A percentile compares a stretch with the other conserved stretches of the same genome.
Conservation (phyloP, 2,329 filamentous ascomycete species). For the Diplodia corticola region DNA sequence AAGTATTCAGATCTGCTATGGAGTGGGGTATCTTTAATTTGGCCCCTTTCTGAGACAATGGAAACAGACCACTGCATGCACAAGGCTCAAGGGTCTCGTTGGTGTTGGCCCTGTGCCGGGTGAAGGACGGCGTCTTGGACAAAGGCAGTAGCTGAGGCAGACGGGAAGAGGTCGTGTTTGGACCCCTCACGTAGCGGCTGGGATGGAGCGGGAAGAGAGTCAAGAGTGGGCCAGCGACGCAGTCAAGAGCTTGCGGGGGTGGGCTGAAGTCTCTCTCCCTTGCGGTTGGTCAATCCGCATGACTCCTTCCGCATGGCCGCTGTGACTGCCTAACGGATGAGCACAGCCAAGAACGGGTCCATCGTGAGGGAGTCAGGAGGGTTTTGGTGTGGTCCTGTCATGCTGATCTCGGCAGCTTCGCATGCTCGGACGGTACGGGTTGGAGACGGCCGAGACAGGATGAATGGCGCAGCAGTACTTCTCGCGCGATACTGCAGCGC, state of each 20-base stretch:
- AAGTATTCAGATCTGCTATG: constrained; percentile 16
- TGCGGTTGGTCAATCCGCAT: constrained; percentile 2
- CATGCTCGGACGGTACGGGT: neutral
- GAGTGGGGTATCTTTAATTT: constrained; percentile 17
- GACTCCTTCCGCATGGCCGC: neutral
- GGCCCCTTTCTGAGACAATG: constrained; percentile 19
- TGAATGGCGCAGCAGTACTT: neutral
- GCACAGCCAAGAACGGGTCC: neutral
- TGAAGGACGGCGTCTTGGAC: neutral
- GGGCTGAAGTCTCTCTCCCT: neutral
- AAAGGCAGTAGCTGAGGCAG: neutral
- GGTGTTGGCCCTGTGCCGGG: neutral
- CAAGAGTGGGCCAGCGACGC: neutral
- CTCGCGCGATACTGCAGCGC: neutral
- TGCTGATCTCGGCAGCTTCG: neutral
- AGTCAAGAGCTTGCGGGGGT: neutral
- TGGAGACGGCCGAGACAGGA: neutral
- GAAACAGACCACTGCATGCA: neutral
- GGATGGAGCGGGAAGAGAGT: neutral
- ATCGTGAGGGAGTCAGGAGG: neutral
- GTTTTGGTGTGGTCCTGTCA: neutral
- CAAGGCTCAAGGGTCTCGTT: neutral
- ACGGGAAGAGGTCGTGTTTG: neutral
- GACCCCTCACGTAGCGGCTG: neutral
- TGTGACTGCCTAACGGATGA: constrained; percentile 1